Evolutionary conservation across 352 stramenopile genomes (phyloP).

Genomic region (Phytopythium aichiense): DNA sequence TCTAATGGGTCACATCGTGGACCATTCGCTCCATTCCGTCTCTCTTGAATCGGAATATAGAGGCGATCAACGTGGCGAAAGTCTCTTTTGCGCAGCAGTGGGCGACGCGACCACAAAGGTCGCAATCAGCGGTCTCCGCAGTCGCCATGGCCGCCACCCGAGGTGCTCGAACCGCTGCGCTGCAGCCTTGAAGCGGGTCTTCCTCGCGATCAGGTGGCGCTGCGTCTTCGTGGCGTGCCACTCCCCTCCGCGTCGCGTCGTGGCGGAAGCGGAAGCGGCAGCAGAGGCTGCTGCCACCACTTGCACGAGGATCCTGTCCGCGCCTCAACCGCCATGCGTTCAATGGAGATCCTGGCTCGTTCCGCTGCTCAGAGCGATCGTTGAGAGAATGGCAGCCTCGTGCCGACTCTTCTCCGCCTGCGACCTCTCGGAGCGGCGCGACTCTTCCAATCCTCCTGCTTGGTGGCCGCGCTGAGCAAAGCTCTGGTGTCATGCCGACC

Average conservation of each 20-base stretch:
- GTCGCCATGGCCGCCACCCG: not conserved
- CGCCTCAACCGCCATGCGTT: not conserved
- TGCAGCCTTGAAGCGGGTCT: not conserved
- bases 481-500: not conserved
- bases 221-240: not conserved
- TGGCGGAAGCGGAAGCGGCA: not conserved
- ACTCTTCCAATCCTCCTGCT: not conserved
- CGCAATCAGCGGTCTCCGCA: not conserved
- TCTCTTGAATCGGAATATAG: not conserved
- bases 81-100: constrained; percentile 2
- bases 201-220: not conserved
- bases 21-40: not conserved
- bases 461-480: no score
- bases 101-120: not conserved
- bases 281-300: not conserved
- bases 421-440: not conserved
- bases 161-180: no score
- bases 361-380: no score
- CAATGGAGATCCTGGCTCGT: not conserved
- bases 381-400: not conserved
- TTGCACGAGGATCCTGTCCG: no score
- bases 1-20: not conserved
- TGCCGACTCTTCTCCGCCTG: not conserved
- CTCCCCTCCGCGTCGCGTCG: not conserved
- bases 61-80: not conserved